A percentile compares a stretch with the other conserved stretches of the same genome.
Conservation (phyloP, 2,329 filamentous ascomycete genomes). For the Samsoniella hepiali region DNA sequence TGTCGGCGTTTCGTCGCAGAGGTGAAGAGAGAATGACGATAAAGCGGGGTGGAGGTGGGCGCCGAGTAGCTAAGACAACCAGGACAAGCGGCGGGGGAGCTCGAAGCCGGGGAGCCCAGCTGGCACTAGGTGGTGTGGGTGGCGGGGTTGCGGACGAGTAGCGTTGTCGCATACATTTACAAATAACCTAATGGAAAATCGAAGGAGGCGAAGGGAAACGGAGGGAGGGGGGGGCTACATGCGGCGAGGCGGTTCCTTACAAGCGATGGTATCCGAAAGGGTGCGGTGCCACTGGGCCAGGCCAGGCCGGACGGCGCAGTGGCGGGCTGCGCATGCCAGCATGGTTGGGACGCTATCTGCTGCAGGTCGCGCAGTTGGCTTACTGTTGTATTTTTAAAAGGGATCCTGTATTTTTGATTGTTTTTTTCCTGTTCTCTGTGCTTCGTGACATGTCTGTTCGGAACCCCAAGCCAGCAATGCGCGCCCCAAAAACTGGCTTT, state of each 20-base stretch:
- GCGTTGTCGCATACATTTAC: neutral
- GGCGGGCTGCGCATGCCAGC: neutral
- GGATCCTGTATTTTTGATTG: no score
- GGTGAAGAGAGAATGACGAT: conserved; percentile 10
- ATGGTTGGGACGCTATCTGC: neutral
- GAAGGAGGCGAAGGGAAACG: no score
- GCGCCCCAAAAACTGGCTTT: neutral
- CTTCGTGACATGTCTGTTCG: no score
- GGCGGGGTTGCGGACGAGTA: neutral
- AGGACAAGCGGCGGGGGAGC: neutral
- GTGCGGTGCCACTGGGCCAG: neutral
- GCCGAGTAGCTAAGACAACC: conserved; percentile 10
- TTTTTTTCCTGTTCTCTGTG: neutral
- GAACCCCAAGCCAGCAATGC: no score
- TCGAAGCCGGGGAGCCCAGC: neutral
- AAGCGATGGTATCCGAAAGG: conserved; percentile 16
- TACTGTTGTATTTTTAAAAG: neutral
- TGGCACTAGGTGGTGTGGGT: neutral
- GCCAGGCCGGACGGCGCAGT: neutral
- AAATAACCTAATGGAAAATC: no score
- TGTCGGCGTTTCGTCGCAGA: neutral
- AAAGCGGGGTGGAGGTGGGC: conserved; percentile 12
- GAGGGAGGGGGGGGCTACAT: neutral
- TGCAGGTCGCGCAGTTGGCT: neutral
- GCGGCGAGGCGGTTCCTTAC: no score